Percentiles rank a stretch among this genome's conserved stretches.
These are phyloP conservation scores for Microbotryum silenes-acaulis DNA, from an alignment of 1,284 basidiomycete genomes.

Conservation along the genomic window DNA sequence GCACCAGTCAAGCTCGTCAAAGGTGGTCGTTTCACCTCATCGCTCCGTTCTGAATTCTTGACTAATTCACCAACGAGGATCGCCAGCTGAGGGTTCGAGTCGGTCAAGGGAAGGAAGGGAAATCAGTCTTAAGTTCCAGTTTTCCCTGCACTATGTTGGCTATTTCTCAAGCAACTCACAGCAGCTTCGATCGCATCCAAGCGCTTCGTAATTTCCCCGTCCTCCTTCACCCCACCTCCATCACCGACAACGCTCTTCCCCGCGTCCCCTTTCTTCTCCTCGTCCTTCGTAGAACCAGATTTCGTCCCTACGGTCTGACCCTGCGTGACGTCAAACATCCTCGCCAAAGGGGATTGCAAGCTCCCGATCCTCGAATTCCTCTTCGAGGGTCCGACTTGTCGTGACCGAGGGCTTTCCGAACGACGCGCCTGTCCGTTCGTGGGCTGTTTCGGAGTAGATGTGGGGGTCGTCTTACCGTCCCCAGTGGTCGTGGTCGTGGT, in stretches of 20 bases:
- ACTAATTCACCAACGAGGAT: slow-evolving; percentile 20
- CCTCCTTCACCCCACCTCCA: not conserved
- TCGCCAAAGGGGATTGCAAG: not conserved
- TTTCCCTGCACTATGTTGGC: no score
- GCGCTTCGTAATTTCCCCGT: slow-evolving; percentile 5
- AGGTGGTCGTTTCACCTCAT: not conserved
- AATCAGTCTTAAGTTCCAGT: no score
- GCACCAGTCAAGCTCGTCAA: slow-evolving; percentile 12
- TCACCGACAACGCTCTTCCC: not conserved
- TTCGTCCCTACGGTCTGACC: not conserved
- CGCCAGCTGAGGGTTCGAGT: not conserved
- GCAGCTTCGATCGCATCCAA: slow-evolving; percentile 22
- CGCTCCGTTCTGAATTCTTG: not conserved
- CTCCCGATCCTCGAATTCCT: slow-evolving; percentile 6
- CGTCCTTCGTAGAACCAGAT: not conserved
- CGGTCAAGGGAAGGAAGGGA: not conserved
- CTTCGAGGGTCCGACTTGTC: not conserved
- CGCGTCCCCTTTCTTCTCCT: not conserved
- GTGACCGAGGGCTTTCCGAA: not conserved
- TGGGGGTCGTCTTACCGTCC: not conserved
- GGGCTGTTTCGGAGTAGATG: not conserved
- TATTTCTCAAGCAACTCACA: not conserved
- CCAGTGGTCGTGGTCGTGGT: not conserved
- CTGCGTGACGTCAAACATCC: slow-evolving; percentile 1
- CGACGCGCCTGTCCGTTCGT: not conserved